Conservation (phyloP, 2,329 filamentous ascomycete species). For the Fusarium mexicanum region DNA sequence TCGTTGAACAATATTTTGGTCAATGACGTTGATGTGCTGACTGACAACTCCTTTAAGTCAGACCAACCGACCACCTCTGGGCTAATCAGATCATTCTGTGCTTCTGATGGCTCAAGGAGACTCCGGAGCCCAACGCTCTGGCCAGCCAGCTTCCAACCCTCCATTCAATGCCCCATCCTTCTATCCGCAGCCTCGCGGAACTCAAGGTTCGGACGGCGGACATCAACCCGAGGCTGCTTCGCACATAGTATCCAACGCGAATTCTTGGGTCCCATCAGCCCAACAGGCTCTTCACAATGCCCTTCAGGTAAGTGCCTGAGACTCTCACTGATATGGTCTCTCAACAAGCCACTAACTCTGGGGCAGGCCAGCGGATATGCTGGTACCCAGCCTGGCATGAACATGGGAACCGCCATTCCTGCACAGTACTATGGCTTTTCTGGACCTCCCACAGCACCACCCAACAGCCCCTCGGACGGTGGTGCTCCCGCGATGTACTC, state of each 20-base stretch:
- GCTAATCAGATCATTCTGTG: not conserved
- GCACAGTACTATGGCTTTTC: not conserved
- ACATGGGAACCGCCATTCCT: not conserved
- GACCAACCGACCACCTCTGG: not conserved
- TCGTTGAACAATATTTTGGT: not conserved
- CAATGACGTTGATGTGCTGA: not conserved
- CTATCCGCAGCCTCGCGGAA: not conserved
- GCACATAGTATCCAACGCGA: constrained; percentile 1
- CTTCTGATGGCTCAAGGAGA: not conserved
- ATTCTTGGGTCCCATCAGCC: constrained; percentile 40
- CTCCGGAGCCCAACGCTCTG: not conserved
- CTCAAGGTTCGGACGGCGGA: not conserved
- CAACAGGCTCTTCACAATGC: constrained; percentile 37
- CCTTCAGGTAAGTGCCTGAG: constrained; percentile 24
- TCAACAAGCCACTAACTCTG: not conserved
- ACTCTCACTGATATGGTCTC: not conserved
- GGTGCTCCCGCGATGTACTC: not conserved
- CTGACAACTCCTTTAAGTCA: constrained; percentile 9
- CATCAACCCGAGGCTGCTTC: not conserved
- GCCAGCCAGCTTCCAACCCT: constrained; percentile 17
- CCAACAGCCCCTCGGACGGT: constrained; percentile 22
- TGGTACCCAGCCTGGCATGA: not conserved
- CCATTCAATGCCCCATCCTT: constrained; percentile 3
- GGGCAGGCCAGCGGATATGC: constrained; percentile 22
- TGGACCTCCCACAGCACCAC: constrained; percentile 28